phyloP scores from a whole-genome alignment of 2,329 filamentous ascomycete species.

The Nemania bipapillata region DNA sequence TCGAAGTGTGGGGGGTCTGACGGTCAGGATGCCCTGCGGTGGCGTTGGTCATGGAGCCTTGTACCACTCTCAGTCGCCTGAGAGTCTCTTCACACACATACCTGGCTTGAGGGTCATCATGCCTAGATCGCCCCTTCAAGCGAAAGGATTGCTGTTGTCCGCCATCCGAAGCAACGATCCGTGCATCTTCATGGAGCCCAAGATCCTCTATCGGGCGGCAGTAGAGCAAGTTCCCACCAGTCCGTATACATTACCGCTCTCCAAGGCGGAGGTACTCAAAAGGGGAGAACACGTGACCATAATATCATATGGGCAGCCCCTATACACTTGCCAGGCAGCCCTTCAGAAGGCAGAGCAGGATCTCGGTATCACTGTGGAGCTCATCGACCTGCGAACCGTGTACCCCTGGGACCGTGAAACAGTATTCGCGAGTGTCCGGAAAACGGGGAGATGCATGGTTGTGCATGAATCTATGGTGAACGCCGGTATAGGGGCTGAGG shows the following conservation, averaged over 20 bases:
- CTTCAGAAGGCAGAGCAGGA: conserved; percentile 80
- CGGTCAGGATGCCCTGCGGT: conserved; percentile 89
- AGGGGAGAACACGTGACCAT: conserved; percentile 83
- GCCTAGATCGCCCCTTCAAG: conserved; percentile 85
- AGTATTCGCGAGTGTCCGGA: conserved; percentile 82
- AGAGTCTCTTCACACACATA: conserved; percentile 87
- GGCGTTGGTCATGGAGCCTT: conserved; percentile 89
- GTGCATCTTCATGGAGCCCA: conserved; percentile 92
- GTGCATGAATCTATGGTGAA: conserved; percentile 95
- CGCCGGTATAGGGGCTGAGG: conserved; percentile 86
- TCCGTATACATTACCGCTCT: conserved; percentile 83
- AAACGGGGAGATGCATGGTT: conserved; percentile 86
- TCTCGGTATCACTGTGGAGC: conserved; percentile 79
- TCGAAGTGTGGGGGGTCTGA: conserved; percentile 77
- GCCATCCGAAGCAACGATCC: conserved; percentile 85
- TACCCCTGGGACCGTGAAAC: conserved; percentile 92
- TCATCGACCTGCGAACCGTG: conserved; percentile 87
- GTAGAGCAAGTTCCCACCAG: conserved; percentile 89
- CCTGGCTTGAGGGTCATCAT: conserved; percentile 87
- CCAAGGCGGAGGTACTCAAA: conserved; percentile 85
- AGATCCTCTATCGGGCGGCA: conserved; percentile 89
- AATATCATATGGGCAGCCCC: conserved; percentile 86
- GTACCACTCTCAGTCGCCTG: conserved; percentile 89
- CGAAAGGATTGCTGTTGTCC: conserved; percentile 84
- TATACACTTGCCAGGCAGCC: conserved; percentile 84